Evolutionary conservation across 768 basidiomycete species (phyloP).

Genomic region (Goffeauzyma gilvescens): DNA sequence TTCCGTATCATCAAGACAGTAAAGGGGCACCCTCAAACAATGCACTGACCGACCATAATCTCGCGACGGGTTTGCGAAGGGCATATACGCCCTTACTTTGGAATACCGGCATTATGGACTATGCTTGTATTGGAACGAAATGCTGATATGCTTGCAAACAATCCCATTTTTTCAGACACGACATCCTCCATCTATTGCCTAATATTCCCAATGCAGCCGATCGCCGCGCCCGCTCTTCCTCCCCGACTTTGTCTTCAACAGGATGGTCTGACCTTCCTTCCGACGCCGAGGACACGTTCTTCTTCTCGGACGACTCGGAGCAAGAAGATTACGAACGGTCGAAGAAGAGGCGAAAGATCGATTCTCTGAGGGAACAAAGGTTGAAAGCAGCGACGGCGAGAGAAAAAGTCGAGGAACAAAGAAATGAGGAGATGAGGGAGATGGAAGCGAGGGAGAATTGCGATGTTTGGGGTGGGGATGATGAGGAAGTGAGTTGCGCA

Average conservation of each 20-base stretch:
- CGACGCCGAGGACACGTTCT: conserved; percentile 68
- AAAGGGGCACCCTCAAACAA: too few species aligned
- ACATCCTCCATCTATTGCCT: conserved; percentile 59
- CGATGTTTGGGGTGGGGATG: conserved; percentile 49
- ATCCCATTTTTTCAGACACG: conserved; percentile 41
- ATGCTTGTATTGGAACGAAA: too few species aligned
- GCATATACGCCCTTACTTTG: too few species aligned
- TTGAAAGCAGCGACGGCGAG: conserved; percentile 38
- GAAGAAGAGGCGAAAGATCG: conserved; percentile 48
- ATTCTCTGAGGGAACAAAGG: conserved; percentile 46
- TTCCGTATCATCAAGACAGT: too few species aligned
- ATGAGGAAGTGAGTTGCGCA: conserved; percentile 43
- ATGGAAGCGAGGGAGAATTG: conserved; percentile 22
- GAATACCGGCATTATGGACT: too few species aligned
- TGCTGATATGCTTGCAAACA: neutral
- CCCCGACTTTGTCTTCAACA: conserved; percentile 34
- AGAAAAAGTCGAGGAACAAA: neutral
- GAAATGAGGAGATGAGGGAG: neutral
- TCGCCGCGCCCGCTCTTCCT: conserved; percentile 17
- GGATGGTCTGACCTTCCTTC: conserved; percentile 77
- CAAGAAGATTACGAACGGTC: conserved; percentile 49
- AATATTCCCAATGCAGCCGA: conserved; percentile 31
- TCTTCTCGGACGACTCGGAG: conserved; percentile 47
- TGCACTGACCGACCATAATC: too few species aligned
- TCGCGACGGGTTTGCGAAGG: too few species aligned